These are phyloP conservation scores for Hippophae rhamnoides DNA, from an alignment of 306 rosid species.

Conservation along the genomic window DNA sequence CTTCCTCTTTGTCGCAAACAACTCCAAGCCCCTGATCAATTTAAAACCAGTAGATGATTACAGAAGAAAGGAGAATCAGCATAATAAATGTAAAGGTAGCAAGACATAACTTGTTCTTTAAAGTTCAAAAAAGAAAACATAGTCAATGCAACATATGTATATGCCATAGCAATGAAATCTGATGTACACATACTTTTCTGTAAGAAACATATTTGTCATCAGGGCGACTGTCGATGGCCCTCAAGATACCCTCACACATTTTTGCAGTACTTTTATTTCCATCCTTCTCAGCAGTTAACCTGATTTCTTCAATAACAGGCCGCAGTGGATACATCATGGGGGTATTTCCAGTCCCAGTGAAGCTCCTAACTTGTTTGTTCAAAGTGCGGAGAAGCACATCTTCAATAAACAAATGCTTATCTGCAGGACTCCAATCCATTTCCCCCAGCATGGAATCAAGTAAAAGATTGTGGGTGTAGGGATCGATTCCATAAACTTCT, in stretches of 20 bases:
- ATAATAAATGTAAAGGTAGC: constrained; percentile 11
- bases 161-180: constrained; percentile 8
- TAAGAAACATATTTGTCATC: constrained; percentile 97
- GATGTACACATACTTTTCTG: constrained; percentile 55
- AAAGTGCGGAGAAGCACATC: constrained; percentile 72
- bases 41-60: constrained; percentile 21
- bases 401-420: constrained; percentile 81
- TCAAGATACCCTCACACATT: constrained; percentile 72
- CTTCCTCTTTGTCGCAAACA: constrained; percentile 82
- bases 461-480: constrained; percentile 91
- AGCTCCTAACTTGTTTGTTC: constrained; percentile 71
- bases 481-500: constrained; percentile 98
- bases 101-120: background rate
- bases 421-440: constrained; percentile 63
- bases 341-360: constrained; percentile 77
- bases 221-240: constrained; percentile 63
- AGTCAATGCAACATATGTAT: background rate
- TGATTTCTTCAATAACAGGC: constrained; percentile 78
- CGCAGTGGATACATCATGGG: constrained; percentile 73
- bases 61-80: constrained; percentile 17
- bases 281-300: constrained; percentile 48
- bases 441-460: constrained; percentile 86
- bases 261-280: constrained; percentile 45
- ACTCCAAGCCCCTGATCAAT: constrained; percentile 87
- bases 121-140: background rate